These are phyloP conservation scores for Leucogyrophana mollusca DNA, from an alignment of 768 basidiomycete genomes.

Conservation along the genomic window DNA sequence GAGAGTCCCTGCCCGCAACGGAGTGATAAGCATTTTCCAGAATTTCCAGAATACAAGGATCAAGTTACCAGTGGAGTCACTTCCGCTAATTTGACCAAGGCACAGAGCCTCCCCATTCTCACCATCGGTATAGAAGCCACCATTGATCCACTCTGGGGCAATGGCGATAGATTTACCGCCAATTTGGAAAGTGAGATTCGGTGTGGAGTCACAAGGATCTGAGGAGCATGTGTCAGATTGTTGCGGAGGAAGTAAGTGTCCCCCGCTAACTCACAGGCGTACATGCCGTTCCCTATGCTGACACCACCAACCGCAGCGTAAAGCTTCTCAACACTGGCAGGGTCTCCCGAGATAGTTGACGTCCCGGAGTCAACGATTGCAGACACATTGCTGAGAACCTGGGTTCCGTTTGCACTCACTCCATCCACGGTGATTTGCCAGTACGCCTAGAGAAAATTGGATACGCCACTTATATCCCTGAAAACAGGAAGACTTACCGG, in stretches of 20 bases:
- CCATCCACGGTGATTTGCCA: constrained; percentile 4
- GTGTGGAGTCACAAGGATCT: constrained; percentile 23
- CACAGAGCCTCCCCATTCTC: constrained; percentile 22
- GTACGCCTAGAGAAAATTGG: constrained; percentile 4
- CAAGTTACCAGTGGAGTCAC: not conserved
- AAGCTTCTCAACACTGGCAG: constrained; percentile 13
- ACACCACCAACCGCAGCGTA: constrained; percentile 19
- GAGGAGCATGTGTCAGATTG: not conserved
- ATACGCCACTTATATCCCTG: not conserved
- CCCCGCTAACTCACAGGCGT: constrained; percentile 22
- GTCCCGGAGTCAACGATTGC: constrained; percentile 49
- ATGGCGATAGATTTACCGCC: constrained; percentile 31
- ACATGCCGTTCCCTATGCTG: constrained; percentile 18
- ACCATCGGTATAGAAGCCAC: constrained; percentile 20
- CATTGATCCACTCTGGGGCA: constrained; percentile 32
- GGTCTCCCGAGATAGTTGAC: constrained; percentile 40
- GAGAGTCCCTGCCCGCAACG: constrained; percentile 8
- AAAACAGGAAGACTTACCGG: constrained; percentile 11
- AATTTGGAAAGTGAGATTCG: constrained; percentile 30
- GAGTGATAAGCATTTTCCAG: not conserved
- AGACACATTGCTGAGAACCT: not conserved
- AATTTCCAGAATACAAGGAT: not conserved
- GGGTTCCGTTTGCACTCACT: constrained; percentile 15
- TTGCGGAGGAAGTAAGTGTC: not conserved
- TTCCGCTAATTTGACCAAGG: constrained; percentile 5